Evolutionary conservation across 495 filamentous ascomycete genomes (phyloP).

Genomic region (Trichoderma erinaceum): DNA sequence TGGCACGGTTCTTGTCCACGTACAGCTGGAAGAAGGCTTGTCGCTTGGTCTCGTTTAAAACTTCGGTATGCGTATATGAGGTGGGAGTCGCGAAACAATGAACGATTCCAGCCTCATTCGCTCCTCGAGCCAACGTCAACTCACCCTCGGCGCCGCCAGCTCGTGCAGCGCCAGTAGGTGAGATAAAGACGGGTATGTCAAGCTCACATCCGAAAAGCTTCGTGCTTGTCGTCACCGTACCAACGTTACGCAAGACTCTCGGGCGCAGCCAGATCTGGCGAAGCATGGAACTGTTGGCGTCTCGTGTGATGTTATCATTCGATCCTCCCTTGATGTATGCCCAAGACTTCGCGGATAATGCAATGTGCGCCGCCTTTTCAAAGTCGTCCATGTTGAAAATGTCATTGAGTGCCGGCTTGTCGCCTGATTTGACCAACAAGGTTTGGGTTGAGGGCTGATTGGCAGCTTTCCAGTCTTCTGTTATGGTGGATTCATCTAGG

Average conservation of each 20-base stretch:
- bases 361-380: constrained; percentile 55
- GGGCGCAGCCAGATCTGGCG: constrained; percentile 65
- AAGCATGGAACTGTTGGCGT: constrained; percentile 78
- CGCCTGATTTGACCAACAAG: constrained; percentile 20
- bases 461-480: constrained; percentile 10
- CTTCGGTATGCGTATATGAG: constrained; percentile 53
- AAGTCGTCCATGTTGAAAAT: constrained; percentile 66
- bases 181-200: constrained; percentile 54
- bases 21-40: constrained; percentile 58
- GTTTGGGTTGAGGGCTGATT: constrained; percentile 5
- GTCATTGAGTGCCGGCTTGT: constrained; percentile 50
- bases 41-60: constrained; percentile 35
- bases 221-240: constrained; percentile 44
- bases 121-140: constrained; percentile 52
- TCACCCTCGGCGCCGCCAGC: constrained; percentile 61
- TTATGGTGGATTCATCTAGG: constrained; percentile 28
- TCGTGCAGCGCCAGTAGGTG: constrained; percentile 60
- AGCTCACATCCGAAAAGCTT: constrained; percentile 52
- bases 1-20: constrained; percentile 59
- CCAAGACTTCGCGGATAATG: constrained; percentile 37
- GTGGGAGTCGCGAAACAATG: constrained; percentile 57
- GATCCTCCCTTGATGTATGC: constrained; percentile 72
- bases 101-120: constrained; percentile 33
- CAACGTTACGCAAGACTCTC: constrained; percentile 57
- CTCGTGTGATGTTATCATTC: constrained; percentile 68